phyloP scores from a whole-genome alignment of 257 asterid species.

The Paraleonurus japonicus region DNA sequence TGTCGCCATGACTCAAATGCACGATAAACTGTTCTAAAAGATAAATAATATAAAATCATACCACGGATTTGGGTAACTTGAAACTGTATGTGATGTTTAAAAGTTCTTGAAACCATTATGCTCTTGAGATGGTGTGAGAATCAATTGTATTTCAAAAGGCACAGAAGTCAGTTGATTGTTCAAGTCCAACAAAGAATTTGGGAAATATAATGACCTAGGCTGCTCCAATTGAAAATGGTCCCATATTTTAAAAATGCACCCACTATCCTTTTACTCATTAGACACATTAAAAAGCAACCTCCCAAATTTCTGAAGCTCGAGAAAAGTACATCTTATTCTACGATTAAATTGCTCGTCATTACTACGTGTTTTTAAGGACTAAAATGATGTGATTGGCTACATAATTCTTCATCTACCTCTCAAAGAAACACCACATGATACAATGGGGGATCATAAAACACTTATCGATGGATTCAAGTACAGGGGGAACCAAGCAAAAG shows the following conservation, averaged over 20 bases:
- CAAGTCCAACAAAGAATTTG: not conserved
- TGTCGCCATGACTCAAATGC: too few species aligned
- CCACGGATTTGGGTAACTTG: not conserved
- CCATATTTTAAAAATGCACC: not conserved
- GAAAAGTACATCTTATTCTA: not conserved
- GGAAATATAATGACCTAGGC: not conserved
- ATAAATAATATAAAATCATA: too few species aligned
- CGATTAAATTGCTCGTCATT: not conserved
- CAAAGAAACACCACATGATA: not conserved
- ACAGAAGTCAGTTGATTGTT: not conserved
- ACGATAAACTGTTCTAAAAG: too few species aligned
- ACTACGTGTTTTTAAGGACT: not conserved
- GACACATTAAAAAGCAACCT: not conserved
- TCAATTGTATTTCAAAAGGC: not conserved
- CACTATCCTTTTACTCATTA: not conserved
- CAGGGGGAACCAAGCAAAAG: not conserved
- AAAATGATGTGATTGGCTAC: not conserved
- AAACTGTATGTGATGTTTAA: not conserved
- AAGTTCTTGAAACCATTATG: not conserved
- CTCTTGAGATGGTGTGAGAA: not conserved
- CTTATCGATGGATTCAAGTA: not conserved
- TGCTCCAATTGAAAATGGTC: not conserved
- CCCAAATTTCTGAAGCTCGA: not conserved
- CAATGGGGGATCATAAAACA: not conserved
- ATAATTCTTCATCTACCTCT: not conserved